Base-by-base conservation (phyloP, 768 basidiomycete species). In the Serendipita sp. region DNA sequence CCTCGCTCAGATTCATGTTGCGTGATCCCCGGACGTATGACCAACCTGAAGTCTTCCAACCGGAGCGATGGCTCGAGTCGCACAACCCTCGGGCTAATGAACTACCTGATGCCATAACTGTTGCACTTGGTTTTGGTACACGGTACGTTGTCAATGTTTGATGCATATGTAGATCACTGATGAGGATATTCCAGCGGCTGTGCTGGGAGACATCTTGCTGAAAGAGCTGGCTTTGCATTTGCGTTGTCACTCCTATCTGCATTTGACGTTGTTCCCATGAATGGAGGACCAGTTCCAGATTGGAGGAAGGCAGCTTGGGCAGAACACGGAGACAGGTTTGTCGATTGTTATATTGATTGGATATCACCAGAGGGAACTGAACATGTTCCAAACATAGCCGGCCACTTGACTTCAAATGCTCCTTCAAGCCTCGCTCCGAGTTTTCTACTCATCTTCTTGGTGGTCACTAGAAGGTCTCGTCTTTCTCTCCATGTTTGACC, bases 81-180 rank as follows among this genome's bases (percentile, higher is more conserved):
- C 16, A n/a, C 32, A 53, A 53, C 32, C 48, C 48, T 10, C 3
- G 10, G 11, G 41, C 8, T 13, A 24, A 30, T 8, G 34, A 48
- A 18, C 41, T 64, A 16, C 41, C 41, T n/a, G 63, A 45, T 24
- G 7, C 44, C 18, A 44, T 78, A 34, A 82, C 85, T 69, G 70
- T 69, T 18, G 84, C 81, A 68, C 88, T 86, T 73, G 86, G 86
- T 3, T 88, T 86, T 70, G 86, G 86, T 53, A 76, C 86, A 73
- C 80, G 86, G 80, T 79, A 67, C 66, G 78, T 74, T 41, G 34
- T 28, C 51, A 41, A 7, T 13, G 5, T 41, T 41, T 13, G 13
- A 13, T n/a, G 34, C n/a, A 56, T 38, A 81, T 15, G 3, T 24
- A 63, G 15, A 34, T n/a, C 10, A 44, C 45, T 11, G 10, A 18